These are phyloP conservation scores for Alternaria atra DNA, from an alignment of 2,329 filamentous ascomycete species.

Conservation along the genomic window DNA sequence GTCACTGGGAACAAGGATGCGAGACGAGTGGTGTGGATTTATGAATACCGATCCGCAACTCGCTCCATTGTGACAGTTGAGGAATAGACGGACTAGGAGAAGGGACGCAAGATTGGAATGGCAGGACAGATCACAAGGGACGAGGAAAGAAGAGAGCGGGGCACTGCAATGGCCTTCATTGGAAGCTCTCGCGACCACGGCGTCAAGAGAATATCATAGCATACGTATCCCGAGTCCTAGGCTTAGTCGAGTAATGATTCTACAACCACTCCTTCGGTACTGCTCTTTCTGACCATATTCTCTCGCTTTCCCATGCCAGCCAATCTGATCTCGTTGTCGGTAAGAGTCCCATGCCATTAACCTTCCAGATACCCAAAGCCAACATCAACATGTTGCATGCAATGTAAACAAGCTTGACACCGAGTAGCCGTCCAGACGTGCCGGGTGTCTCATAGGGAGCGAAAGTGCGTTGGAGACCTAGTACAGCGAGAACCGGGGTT, in stretches of 20 bases:
- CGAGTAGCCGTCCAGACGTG: slow-evolving; percentile 75
- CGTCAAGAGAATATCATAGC: neutral
- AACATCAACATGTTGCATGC: slow-evolving; percentile 85
- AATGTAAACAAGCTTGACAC: slow-evolving; percentile 88
- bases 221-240: neutral
- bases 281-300: slow-evolving; percentile 55
- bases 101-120: neutral
- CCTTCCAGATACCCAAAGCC: slow-evolving; percentile 91
- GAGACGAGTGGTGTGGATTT: neutral
- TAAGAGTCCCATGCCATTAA: slow-evolving; percentile 93
- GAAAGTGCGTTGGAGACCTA: slow-evolving; percentile 87
- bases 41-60: too few relatives aligned
- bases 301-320: slow-evolving; percentile 90
- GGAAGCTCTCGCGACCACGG: neutral
- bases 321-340: slow-evolving; percentile 98
- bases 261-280: slow-evolving; percentile 49
- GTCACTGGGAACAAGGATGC: neutral
- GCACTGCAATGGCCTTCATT: neutral
- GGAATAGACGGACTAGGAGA: neutral
- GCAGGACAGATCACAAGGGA: neutral
- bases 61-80: neutral
- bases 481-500: slow-evolving; percentile 85
- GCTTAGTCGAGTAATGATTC: neutral
- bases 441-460: slow-evolving; percentile 86
- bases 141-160: neutral